Conservation (phyloP, 176 grass and related monocot species). For the Areca catechu region DNA sequence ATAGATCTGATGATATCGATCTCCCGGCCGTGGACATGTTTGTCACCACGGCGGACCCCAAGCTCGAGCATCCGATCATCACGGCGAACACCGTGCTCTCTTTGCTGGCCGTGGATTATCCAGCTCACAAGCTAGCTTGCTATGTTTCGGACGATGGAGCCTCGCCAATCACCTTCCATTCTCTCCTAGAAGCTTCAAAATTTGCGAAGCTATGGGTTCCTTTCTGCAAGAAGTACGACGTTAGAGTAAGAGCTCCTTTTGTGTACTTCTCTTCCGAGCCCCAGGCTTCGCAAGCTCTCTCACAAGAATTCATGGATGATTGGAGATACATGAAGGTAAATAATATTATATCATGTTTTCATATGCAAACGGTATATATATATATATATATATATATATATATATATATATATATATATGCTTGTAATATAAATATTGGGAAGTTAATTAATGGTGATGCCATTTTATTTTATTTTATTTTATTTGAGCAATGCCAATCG, state of each 20-base stretch:
- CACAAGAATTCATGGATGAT: neutral
- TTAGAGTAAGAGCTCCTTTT: conserved; percentile 27
- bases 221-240: conserved; percentile 31
- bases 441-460: too few species aligned
- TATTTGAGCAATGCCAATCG: too few species aligned
- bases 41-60: conserved; percentile 48
- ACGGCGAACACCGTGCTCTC: conserved; percentile 59
- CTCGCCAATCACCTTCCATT: conserved; percentile 35
- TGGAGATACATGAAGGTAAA: conserved; percentile 1
- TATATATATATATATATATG: too few species aligned
- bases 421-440: too few species aligned
- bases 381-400: too few species aligned
- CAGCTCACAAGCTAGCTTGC: conserved; percentile 37
- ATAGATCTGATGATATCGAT: conserved; percentile 1
- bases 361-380: neutral
- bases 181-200: conserved; percentile 22
- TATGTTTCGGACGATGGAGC: conserved; percentile 57
- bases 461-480: too few species aligned
- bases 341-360: neutral
- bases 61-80: conserved; percentile 33
- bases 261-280: conserved; percentile 29
- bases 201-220: conserved; percentile 50
- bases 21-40: conserved; percentile 54
- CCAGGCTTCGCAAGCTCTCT: neutral
- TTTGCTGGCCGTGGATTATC: conserved; percentile 48